Evolutionary conservation across 495 filamentous ascomycete species (phyloP), one percentile per base, ranked within the genome.

Genomic region (Terfezia boudieri): DNA sequence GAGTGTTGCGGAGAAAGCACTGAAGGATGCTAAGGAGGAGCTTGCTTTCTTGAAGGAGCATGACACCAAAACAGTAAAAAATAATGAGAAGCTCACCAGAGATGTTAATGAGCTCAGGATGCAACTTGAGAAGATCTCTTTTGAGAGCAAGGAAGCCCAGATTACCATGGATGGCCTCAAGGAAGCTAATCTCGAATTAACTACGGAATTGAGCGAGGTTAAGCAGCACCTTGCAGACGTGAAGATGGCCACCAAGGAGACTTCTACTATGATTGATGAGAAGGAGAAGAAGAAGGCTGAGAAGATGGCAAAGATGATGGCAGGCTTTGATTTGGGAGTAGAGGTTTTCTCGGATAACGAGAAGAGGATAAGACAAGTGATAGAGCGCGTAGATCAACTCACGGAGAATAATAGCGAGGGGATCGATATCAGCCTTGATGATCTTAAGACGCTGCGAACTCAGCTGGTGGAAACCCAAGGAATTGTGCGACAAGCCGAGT

Each of bases 261-360:
- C 84, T 4, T 81, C 77, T 35, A 84, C 84, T 2, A 81, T 80
- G 12, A 65, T 89, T 3, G 87, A 95, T 60, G 90, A 95, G 69
- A 98, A 96, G 72, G 90, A 96, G 68, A 88, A 86, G 74, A 88
- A 86, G 73, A 98, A 96, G 73, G 84, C 85, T 7, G 90, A 96
- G 71, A 86, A 86, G 66, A 98, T 98, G 90, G 90, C 90, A 32
- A 85, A 94, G 76, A 98, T 98, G 90, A 94, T 98, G 89, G 89
- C 90, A 51, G 84, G 89, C 7, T 95, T 98, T 58, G 88, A 96
- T 63, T 76, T 95, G 36, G 86, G 84, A 38, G 82, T 79, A 20
- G 87, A 95, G 54, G 77, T 86, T 14, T 87, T 95, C 68, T 90
- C 84, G 46, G 82, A 86, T 37, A 94, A 94, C 61, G 90, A 95